Evolutionary conservation across 2,329 filamentous ascomycete species (phyloP).

Genomic region (Fusarium subglutinans): DNA sequence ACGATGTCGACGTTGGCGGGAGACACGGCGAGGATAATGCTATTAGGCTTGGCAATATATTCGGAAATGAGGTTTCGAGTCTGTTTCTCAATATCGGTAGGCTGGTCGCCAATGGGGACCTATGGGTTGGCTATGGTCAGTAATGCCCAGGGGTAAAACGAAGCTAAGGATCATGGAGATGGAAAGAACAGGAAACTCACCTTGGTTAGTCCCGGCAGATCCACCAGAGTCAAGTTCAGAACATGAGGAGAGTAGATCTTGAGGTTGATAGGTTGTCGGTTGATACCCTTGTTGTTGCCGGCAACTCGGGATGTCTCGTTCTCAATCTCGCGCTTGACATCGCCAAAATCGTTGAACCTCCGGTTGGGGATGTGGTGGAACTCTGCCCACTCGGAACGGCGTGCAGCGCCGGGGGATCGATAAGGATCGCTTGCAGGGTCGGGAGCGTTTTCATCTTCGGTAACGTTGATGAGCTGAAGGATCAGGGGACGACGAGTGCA

Average conservation of each 20-base stretch:
- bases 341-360: constrained; percentile 88
- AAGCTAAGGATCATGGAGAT: constrained; percentile 16
- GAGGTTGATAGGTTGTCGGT: constrained; percentile 95
- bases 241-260: constrained; percentile 99
- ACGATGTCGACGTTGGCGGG: constrained; percentile 98
- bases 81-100: constrained; percentile 97
- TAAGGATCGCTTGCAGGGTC: constrained; percentile 77
- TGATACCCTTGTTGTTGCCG: constrained; percentile 98
- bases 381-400: constrained; percentile 84
- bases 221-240: constrained; percentile 93
- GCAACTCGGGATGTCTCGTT: constrained; percentile 92
- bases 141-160: constrained; percentile 23
- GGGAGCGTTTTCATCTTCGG: constrained; percentile 74
- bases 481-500: constrained; percentile 94
- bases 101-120: constrained; percentile 98
- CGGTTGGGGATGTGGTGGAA: constrained; percentile 94
- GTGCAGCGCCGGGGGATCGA: constrained; percentile 76
- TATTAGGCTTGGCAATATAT: constrained; percentile 99
- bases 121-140: constrained; percentile 46
- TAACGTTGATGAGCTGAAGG: constrained; percentile 97
- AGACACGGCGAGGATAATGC: constrained; percentile 95
- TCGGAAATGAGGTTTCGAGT: constrained; percentile 95
- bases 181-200: constrained; percentile 54
- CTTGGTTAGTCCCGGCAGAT: constrained; percentile 95
- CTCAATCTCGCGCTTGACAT: constrained; percentile 96